Evolutionary conservation across 2,329 filamentous ascomycete species (phyloP).

Genomic region (Colletotrichum tropicale): DNA sequence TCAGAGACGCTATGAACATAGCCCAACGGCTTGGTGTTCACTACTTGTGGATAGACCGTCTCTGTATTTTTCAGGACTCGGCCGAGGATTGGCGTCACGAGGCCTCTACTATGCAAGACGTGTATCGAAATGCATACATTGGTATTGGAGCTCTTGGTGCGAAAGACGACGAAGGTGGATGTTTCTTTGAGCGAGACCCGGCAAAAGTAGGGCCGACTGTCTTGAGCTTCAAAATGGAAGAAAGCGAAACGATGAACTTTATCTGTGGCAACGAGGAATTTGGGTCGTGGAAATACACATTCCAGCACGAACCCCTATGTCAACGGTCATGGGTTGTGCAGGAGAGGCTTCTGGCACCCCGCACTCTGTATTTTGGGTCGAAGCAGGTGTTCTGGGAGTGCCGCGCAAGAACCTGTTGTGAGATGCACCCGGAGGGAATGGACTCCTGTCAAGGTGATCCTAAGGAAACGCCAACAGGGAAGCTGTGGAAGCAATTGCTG

Average conservation of each 20-base stretch:
- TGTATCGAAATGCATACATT: conserved; percentile 17
- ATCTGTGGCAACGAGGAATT: fast-evolving
- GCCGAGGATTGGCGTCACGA: conserved; percentile 23
- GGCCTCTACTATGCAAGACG: conserved; percentile 22
- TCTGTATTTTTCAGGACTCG: conserved; percentile 25
- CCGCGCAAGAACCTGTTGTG: not conserved
- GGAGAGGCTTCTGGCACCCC: not conserved
- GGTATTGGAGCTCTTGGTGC: conserved; percentile 16
- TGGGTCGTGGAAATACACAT: not conserved
- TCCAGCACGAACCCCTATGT: not conserved
- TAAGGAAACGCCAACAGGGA: fast-evolving
- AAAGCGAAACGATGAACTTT: not conserved
- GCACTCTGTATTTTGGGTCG: not conserved
- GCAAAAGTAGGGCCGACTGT: not conserved
- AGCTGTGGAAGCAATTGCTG: not conserved
- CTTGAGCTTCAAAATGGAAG: fast-evolving
- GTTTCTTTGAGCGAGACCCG: not conserved
- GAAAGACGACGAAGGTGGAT: conserved; percentile 5
- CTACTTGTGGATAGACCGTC: conserved; percentile 26
- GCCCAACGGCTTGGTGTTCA: not conserved
- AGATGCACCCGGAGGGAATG: not conserved
- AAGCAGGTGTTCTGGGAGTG: not conserved
- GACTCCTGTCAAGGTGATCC: fast-evolving
- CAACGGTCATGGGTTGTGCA: not conserved
- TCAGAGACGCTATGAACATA: conserved; percentile 19